Conservation (phyloP, 345 rosid species). For the Hevea brasiliensis region DNA sequence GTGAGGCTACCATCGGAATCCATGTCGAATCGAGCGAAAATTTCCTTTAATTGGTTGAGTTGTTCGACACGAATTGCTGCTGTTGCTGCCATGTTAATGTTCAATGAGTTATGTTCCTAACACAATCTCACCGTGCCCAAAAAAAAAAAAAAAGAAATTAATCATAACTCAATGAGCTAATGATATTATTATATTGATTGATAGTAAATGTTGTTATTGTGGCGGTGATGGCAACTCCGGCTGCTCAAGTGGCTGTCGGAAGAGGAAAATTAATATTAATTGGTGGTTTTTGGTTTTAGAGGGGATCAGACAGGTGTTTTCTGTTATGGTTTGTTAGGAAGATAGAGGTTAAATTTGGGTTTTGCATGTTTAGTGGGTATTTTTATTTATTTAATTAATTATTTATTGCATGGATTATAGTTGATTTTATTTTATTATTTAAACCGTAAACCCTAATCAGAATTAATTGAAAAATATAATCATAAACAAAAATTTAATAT, state of each 20-base stretch:
- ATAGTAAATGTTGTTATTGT: not conserved
- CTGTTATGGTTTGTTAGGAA: not conserved
- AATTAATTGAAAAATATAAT: too few species aligned
- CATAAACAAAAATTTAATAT: too few species aligned
- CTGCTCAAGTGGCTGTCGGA: not conserved
- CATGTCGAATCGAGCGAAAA: slow-evolving; percentile 74
- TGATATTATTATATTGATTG: too few species aligned
- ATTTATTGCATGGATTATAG: too few species aligned
- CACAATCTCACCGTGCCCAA: slow-evolving; percentile 3
- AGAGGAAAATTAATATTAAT: not conserved
- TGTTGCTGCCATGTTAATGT: not conserved
- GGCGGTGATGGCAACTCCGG: not conserved
- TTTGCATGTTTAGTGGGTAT: not conserved
- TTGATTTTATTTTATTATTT: too few species aligned
- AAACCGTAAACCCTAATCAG: too few species aligned
- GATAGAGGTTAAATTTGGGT: not conserved
- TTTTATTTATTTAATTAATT: too few species aligned
- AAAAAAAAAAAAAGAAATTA: not conserved
- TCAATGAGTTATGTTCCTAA: not conserved
- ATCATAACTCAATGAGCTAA: not conserved
- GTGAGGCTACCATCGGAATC: slow-evolving; percentile 94
- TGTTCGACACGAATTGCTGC: slow-evolving; percentile 34
- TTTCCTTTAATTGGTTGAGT: slow-evolving; percentile 54
- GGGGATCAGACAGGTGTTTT: not conserved
- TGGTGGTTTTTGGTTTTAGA: not conserved